Percentiles rank a stretch among this genome's conserved stretches.
Evolutionary conservation across 2,329 filamentous ascomycete genomes (phyloP).

Genomic region (Arthroderma uncinatum): DNA sequence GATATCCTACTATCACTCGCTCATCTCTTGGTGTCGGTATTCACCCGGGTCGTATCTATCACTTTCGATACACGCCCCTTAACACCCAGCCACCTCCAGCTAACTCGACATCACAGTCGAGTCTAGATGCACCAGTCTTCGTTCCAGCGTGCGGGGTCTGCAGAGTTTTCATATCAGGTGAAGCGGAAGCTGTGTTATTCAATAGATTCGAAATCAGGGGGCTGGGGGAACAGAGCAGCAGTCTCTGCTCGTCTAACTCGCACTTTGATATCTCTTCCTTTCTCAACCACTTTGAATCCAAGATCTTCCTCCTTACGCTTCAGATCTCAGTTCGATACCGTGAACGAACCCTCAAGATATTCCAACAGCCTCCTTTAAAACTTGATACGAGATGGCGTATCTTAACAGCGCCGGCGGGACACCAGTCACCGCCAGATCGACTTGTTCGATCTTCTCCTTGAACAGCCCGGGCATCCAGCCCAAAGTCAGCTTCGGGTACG

Average conservation of each 20-base stretch:
- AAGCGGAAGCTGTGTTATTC: neutral
- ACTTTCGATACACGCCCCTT: too few species aligned
- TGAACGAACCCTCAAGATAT: too few species aligned
- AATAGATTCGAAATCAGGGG: neutral
- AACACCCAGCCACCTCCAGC: neutral
- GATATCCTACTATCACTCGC: too few species aligned
- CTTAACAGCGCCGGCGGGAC: neutral
- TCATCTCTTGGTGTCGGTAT: too few species aligned
- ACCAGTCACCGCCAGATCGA: constrained; percentile 9
- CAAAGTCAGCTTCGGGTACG: neutral
- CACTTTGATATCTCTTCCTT: neutral
- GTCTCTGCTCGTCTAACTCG: neutral
- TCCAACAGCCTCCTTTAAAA: too few species aligned
- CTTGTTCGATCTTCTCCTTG: constrained; percentile 10
- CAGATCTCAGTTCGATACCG: neutral
- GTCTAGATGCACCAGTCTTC: too few species aligned
- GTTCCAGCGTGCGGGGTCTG: too few species aligned
- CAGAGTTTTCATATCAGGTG: too few species aligned
- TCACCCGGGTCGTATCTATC: too few species aligned
- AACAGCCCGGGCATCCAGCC: neutral
- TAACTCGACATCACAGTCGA: neutral
- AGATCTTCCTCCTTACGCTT: neutral
- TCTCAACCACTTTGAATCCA: neutral
- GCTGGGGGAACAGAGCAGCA: neutral
- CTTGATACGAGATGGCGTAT: neutral